A percentile compares a stretch with the other conserved stretches of the same genome.
These are phyloP conservation scores for Cladophialophora exuberans DNA, from an alignment of 2,329 filamentous ascomycete genomes.

Conservation along the genomic window DNA sequence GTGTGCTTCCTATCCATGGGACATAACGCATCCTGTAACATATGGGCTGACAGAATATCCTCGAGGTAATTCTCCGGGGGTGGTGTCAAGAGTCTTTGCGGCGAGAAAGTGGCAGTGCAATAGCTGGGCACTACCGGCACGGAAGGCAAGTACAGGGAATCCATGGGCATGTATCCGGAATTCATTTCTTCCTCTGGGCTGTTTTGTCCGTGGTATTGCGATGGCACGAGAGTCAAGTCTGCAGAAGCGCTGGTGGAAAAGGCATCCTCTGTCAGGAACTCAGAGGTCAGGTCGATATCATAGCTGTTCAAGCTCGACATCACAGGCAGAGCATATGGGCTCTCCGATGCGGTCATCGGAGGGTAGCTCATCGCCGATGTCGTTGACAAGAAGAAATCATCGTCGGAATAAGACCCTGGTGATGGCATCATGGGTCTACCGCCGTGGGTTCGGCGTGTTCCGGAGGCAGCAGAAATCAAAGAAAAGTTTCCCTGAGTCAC, in stretches of 20 bases:
- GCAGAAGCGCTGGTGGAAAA: slow-evolving; percentile 12
- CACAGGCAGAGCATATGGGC: slow-evolving; percentile 13
- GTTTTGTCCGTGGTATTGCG: slow-evolving; percentile 19
- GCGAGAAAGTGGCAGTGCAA: slow-evolving; percentile 10
- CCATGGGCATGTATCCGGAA: slow-evolving; percentile 19
- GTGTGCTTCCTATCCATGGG: slow-evolving; percentile 10
- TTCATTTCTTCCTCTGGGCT: slow-evolving; percentile 20
- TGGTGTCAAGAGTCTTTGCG: slow-evolving; percentile 18
- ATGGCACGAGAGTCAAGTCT: slow-evolving; percentile 16
- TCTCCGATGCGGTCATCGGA: slow-evolving; percentile 16
- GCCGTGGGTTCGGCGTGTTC: slow-evolving; percentile 16
- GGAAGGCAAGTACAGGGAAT: slow-evolving; percentile 17
- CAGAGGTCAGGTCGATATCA: slow-evolving; percentile 21
- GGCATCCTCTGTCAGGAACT: slow-evolving; percentile 24
- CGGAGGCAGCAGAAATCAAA: slow-evolving; percentile 22
- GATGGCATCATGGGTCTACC: slow-evolving; percentile 4
- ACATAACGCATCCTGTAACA: slow-evolving; percentile 16
- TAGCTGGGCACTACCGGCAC: slow-evolving; percentile 20
- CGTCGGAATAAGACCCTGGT: slow-evolving; percentile 18
- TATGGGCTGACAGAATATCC: slow-evolving; percentile 16
- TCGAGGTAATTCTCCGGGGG: slow-evolving; percentile 27
- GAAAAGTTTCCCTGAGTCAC: slow-evolving; percentile 25
- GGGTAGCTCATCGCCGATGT: slow-evolving; percentile 20
- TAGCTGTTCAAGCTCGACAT: slow-evolving; percentile 18
- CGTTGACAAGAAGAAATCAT: slow-evolving; percentile 22